Evolutionary conservation across 495 filamentous ascomycete genomes (phyloP).

Genomic region (Aspergillus ellipticus): DNA sequence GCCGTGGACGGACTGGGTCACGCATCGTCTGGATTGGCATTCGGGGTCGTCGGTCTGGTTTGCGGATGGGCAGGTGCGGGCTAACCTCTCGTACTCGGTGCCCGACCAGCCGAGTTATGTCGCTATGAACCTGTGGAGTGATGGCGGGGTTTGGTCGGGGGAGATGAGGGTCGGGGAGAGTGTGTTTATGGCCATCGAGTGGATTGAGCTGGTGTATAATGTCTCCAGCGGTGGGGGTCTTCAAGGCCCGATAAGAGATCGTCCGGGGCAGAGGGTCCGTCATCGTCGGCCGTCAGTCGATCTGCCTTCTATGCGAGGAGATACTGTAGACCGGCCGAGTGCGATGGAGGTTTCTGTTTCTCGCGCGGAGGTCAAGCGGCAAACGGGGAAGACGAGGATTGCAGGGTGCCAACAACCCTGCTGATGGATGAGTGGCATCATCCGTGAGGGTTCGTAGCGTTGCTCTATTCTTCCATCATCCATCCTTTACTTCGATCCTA

Average conservation of each 20-base stretch:
- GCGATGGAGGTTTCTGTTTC: neutral
- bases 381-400: neutral
- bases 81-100: constrained; percentile 58
- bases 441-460: neutral
- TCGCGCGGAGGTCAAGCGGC: neutral
- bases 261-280: neutral
- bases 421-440: neutral
- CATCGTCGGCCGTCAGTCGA: neutral
- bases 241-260: neutral
- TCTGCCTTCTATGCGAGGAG: neutral
- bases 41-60: constrained; percentile 61
- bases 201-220: constrained; percentile 72
- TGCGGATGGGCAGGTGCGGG: constrained; percentile 54
- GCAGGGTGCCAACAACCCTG: neutral
- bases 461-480: neutral
- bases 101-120: constrained; percentile 57
- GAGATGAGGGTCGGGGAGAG: constrained; percentile 59
- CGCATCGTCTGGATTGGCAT: constrained; percentile 71
- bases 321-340: neutral
- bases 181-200: constrained; percentile 67
- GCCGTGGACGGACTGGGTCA: constrained; percentile 65
- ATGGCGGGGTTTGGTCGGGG: constrained; percentile 70
- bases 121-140: constrained; percentile 72
- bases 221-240: constrained; percentile 14
- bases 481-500: neutral